Conservation (phyloP, 805 yeast genomes). For the Starmerella tilneyi region DNA sequence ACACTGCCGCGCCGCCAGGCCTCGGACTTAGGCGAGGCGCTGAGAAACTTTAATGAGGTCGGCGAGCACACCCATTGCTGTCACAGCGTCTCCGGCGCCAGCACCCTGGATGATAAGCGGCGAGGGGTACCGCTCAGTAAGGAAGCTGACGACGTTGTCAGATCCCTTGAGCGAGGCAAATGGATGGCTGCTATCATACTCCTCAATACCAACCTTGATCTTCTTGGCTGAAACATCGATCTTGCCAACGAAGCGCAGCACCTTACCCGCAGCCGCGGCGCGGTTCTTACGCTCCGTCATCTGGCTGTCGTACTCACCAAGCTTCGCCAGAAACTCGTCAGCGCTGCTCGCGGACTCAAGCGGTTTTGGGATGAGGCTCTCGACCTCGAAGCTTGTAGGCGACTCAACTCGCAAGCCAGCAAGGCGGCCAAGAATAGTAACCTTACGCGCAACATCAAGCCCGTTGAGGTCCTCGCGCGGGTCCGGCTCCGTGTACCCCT, state of each 20-base stretch:
- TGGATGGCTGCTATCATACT: slow-evolving; percentile 82
- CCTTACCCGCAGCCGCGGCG: slow-evolving; percentile 76
- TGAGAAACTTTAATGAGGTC: slow-evolving; percentile 88
- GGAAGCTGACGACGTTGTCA: slow-evolving; percentile 87
- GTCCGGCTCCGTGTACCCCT: slow-evolving; percentile 98
- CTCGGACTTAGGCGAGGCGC: slow-evolving; percentile 13
- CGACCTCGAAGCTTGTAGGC: slow-evolving; percentile 88
- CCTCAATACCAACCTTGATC: slow-evolving; percentile 66
- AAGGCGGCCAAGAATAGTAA: slow-evolving; percentile 87
- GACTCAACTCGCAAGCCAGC: slow-evolving; percentile 77
- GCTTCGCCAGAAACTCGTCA: slow-evolving; percentile 64
- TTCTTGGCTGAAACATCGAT: slow-evolving; percentile 59
- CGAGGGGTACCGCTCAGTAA: slow-evolving; percentile 81
- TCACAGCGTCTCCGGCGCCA: slow-evolving; percentile 70
- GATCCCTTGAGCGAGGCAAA: slow-evolving; percentile 93
- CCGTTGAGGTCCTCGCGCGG: slow-evolving; percentile 99
- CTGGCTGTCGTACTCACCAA: slow-evolving; percentile 76
- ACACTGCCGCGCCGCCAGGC: not conserved
- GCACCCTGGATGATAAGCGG: slow-evolving; percentile 98
- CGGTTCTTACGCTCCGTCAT: slow-evolving; percentile 65
- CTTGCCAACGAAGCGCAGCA: slow-evolving; percentile 84
- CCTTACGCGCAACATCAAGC: slow-evolving; percentile 96
- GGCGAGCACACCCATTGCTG: slow-evolving; percentile 85
- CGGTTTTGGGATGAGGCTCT: slow-evolving; percentile 80
- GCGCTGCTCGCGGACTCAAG: slow-evolving; percentile 54